Evolutionary conservation across 805 yeast genomes (phyloP), one percentile per base, ranked within the genome.

Genomic region (Yarrowia deformans): DNA sequence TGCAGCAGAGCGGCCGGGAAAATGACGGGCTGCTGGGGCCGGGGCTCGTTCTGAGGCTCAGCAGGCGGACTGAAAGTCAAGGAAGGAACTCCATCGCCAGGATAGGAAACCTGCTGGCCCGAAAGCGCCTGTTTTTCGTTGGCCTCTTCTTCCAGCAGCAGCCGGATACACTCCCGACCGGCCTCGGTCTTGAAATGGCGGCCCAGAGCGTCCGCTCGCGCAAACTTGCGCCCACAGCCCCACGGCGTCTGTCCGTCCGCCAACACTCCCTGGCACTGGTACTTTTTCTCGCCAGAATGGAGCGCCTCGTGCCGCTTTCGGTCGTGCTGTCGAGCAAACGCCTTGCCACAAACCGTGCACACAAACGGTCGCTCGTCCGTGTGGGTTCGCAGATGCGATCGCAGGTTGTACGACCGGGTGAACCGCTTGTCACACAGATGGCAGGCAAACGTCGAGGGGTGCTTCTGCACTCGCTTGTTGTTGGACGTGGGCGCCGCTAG

Each of bases 331-430:
- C 95, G 81, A 2, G 94, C 93, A 81, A 90, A 90, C 10, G 87
- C 84, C 75, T 88, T 87, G 19, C 84, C 81, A 76, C 95, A 90
- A 68, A 82, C 81, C 19, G 84, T 77, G 75, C 95, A 90, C 56
- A 83, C 83, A 78, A 81, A 89, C 7, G 95, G 95, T 69, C 88
- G 85, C 63, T 88, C 93, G 60, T 84, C 83, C 6, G 91, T 87
- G 76, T 90, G 99, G 0, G 98, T 94, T 70, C 97, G 82, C 75
- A 90, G 81, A 79, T 94, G 99, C 0, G 97, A 91, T 73, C 94
- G 91, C 72, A 94, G 81, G 76, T 95, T 95, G 78, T 95, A 95
- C 0, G 97, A 97, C 69, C 98, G 81, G 1, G 98, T 94, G 77
- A 94, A 94, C 61, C 88, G 81, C 78, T 92, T 93, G 49, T 88